phyloP scores from a whole-genome alignment of 257 asterid genomes.

The Solanum neorickii region DNA sequence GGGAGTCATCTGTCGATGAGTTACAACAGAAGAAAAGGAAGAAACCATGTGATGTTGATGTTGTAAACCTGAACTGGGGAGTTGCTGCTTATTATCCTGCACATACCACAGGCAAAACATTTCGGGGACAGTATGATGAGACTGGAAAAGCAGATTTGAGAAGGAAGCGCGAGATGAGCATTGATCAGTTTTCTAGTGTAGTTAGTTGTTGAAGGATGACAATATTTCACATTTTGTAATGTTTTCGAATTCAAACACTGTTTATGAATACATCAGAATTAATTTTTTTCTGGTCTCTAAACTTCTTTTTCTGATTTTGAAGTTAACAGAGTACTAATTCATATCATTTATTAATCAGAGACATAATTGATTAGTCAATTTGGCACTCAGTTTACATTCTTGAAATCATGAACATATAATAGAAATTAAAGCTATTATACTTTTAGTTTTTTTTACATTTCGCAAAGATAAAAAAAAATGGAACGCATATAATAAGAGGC shows the following conservation, averaged over 20 bases:
- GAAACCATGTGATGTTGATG: conserved; percentile 59
- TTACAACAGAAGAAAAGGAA: conserved; percentile 73
- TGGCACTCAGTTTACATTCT: neutral
- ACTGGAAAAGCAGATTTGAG: conserved; percentile 64
- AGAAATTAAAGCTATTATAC: too few relatives aligned
- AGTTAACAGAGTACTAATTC: neutral
- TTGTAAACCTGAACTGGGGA: conserved; percentile 73
- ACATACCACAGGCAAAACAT: conserved; percentile 69
- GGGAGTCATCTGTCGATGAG: conserved; percentile 31
- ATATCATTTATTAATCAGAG: neutral
- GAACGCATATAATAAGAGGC: neutral
- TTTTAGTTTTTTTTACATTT: too few relatives aligned
- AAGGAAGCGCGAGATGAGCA: conserved; percentile 50
- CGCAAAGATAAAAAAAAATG: too few relatives aligned
- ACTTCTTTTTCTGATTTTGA: neutral
- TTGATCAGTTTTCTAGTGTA: neutral
- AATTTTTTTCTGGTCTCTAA: neutral
- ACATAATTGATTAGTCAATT: neutral
- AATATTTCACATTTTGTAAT: neutral
- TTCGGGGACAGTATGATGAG: conserved; percentile 75
- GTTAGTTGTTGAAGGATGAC: neutral
- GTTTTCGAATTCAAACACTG: neutral
- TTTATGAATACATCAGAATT: neutral
- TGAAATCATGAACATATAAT: neutral
- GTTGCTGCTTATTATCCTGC: conserved; percentile 63